These are phyloP conservation scores for Malus hybrid DNA, from an alignment of 331 rosid species.

Conservation along the genomic window DNA sequence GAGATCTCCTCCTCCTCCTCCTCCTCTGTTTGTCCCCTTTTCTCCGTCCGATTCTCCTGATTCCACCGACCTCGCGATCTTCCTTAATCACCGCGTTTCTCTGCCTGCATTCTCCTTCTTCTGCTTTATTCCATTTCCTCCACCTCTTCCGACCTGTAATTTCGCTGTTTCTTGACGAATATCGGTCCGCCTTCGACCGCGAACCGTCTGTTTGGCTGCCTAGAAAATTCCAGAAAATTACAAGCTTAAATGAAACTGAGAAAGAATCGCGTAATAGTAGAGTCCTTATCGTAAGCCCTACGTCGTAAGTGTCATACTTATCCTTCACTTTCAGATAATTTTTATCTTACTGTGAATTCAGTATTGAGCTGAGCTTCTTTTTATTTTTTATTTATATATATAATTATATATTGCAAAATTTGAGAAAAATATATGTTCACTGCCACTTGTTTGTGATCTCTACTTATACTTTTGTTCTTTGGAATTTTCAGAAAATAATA, in stretches of 20 bases:
- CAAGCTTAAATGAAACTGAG: background rate
- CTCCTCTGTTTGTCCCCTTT: background rate
- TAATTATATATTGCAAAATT: background rate
- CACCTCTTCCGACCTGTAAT: background rate
- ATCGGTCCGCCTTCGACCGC: background rate
- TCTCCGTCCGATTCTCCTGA: background rate
- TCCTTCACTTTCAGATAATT: background rate
- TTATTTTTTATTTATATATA: no score
- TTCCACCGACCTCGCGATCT: background rate
- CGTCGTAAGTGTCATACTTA: background rate
- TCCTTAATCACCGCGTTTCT: background rate
- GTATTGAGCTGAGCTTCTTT: background rate
- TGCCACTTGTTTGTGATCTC: background rate
- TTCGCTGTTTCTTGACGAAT: background rate
- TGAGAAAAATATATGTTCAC: background rate
- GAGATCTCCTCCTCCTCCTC: background rate
- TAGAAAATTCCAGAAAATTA: background rate
- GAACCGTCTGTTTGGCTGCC: background rate
- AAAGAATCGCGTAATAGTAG: background rate
- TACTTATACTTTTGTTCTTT: background rate
- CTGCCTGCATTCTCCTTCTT: background rate
- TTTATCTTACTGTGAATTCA: background rate
- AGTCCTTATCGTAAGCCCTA: background rate
- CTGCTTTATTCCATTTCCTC: background rate
- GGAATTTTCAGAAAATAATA: background rate